A percentile compares a stretch with the other conserved stretches of the same genome.
These are phyloP conservation scores for Sherardia arvensis DNA, from an alignment of 257 asterid species.

Conservation along the genomic window DNA sequence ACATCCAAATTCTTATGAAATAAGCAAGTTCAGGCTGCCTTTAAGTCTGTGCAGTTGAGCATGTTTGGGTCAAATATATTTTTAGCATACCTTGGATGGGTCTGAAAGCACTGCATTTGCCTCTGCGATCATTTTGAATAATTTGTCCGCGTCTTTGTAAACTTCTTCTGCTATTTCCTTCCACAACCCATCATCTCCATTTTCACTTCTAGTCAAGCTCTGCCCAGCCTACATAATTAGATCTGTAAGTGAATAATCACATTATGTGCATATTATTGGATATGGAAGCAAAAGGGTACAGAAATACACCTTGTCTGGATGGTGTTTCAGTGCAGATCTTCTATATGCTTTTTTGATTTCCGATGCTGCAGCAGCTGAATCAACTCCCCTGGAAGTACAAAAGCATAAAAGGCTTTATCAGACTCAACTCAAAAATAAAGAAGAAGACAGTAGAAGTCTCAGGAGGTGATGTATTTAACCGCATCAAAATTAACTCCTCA, in stretches of 20 bases:
- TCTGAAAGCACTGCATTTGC: constrained; percentile 97
- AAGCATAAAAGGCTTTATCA: constrained; percentile 10
- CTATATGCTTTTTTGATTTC: constrained; percentile 89
- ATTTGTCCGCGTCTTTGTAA: constrained; percentile 76
- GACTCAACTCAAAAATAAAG: background rate
- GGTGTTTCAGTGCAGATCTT: constrained; percentile 89
- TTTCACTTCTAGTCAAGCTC: constrained; percentile 64
- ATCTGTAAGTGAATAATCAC: background rate
- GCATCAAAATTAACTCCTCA: background rate
- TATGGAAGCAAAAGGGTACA: constrained; percentile 12
- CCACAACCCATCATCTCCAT: constrained; percentile 70
- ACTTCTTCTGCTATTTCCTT: constrained; percentile 75
- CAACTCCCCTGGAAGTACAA: constrained; percentile 71
- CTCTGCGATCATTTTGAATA: constrained; percentile 92
- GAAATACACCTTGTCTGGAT: constrained; percentile 84
- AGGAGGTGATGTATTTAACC: background rate
- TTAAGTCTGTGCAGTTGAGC: background rate
- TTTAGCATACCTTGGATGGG: constrained; percentile 56
- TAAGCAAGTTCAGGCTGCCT: background rate
- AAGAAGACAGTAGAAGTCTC: background rate
- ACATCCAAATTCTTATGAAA: background rate
- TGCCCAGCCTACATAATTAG: constrained; percentile 62
- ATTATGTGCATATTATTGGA: background rate
- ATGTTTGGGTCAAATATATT: background rate
- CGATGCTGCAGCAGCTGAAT: constrained; percentile 69